These are phyloP conservation scores for Holtermannia corniformis DNA, from an alignment of 768 basidiomycete species.

Conservation along the genomic window DNA sequence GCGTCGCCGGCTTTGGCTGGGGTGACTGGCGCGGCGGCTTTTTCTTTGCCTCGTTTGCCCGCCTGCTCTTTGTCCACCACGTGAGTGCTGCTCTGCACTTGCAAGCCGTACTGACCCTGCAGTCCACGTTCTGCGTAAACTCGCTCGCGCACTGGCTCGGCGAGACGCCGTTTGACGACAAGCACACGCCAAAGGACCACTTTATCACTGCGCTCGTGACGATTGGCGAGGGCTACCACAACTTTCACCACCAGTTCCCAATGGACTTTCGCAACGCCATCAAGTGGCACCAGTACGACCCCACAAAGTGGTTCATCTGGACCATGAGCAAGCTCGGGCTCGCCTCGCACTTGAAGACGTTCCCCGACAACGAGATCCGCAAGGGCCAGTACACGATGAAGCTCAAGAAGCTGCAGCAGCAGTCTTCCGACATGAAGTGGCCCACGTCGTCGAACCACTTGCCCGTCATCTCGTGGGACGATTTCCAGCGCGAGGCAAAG, in stretches of 20 bases:
- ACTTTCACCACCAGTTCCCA: constrained; percentile 97
- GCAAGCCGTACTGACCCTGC: too few species aligned
- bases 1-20: constrained; percentile 72
- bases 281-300: constrained; percentile 88
- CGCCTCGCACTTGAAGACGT: constrained; percentile 70
- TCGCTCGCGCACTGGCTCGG: constrained; percentile 95
- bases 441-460: constrained; percentile 65
- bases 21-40: constrained; percentile 78
- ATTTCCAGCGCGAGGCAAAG: constrained; percentile 69
- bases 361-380: constrained; percentile 78
- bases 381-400: constrained; percentile 94
- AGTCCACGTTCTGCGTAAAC: constrained; percentile 95
- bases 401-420: constrained; percentile 70
- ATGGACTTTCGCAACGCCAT: constrained; percentile 97
- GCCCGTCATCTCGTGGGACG: constrained; percentile 76
- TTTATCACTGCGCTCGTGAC: constrained; percentile 79
- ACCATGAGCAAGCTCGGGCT: constrained; percentile 54
- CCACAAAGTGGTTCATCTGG: constrained; percentile 86
- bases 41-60: constrained; percentile 68
- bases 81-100: too few species aligned
- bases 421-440: constrained; percentile 69
- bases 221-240: constrained; percentile 94
- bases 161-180: constrained; percentile 86
- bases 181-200: constrained; percentile 85
- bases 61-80: constrained; percentile 79